Conservation (phyloP, 371 early-diverging fungal species). For the Basidiobolus meristosporus region DNA sequence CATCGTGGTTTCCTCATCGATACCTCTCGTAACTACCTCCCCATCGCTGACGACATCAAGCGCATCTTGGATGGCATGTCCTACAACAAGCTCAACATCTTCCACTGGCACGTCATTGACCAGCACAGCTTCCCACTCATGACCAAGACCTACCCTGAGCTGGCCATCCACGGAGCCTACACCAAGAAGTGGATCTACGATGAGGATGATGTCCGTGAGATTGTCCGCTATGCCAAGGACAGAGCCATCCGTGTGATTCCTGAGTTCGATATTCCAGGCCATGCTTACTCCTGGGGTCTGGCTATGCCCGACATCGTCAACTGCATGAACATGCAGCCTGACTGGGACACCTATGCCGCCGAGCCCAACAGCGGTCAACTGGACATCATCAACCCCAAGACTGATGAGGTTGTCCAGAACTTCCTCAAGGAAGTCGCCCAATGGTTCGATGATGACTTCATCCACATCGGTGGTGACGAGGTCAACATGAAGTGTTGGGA, state of each 20-base stretch:
- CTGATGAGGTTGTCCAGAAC: too few species aligned
- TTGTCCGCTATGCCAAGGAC: constrained; percentile 37
- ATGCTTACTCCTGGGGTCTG: constrained; percentile 24
- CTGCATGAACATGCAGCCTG: constrained; percentile 17
- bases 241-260: constrained; percentile 61
- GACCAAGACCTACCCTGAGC: constrained; percentile 29
- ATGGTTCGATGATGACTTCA: constrained; percentile 38
- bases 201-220: constrained; percentile 25
- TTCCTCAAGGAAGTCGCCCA: constrained; percentile 33
- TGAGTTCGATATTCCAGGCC: constrained; percentile 68
- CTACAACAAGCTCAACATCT: constrained; percentile 61
- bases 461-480: constrained; percentile 65
- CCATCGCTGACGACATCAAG: constrained; percentile 28
- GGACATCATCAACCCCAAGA: constrained; percentile 30
- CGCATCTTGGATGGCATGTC: constrained; percentile 55
- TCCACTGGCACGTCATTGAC: constrained; percentile 76
- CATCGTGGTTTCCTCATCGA: constrained; percentile 64
- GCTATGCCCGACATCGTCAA: constrained; percentile 17
- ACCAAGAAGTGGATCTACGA: constrained; percentile 25
- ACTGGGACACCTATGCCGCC: constrained; percentile 18
- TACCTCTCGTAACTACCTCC: constrained; percentile 59
- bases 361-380: constrained; percentile 60
- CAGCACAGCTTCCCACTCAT: constrained; percentile 58
- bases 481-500: constrained; percentile 49
- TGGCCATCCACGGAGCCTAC: constrained; percentile 46